phyloP scores from a whole-genome alignment of 2,329 filamentous ascomycete species.

The Clarireedia paspali region DNA sequence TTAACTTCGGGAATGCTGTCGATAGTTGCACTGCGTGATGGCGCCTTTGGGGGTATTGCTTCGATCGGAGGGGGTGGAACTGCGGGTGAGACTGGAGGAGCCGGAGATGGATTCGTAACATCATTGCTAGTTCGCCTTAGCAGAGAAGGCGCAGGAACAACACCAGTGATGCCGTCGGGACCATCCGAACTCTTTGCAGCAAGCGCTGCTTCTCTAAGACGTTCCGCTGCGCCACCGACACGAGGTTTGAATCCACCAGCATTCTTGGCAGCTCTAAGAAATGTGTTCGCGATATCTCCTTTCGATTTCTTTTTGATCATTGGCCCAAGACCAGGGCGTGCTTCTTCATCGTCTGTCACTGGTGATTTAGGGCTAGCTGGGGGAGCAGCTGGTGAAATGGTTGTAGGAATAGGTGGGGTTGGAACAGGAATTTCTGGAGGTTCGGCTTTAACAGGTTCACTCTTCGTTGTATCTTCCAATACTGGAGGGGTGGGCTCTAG shows the following conservation, averaged over 20 bases:
- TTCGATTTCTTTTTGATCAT: slow-evolving; percentile 77
- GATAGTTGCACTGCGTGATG: slow-evolving; percentile 21
- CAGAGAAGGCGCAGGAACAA: slow-evolving; percentile 69
- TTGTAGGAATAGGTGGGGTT: slow-evolving; percentile 2
- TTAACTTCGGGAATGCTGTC: slow-evolving; percentile 50
- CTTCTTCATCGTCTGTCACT: slow-evolving; percentile 17
- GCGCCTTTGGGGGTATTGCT: slow-evolving; percentile 10
- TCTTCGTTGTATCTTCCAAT: background rate
- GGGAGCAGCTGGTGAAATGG: slow-evolving; percentile 8
- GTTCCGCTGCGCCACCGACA: slow-evolving; percentile 77
- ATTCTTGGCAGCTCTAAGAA: slow-evolving; percentile 74
- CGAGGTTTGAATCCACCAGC: slow-evolving; percentile 76
- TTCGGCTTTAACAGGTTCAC: background rate
- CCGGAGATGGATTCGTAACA: slow-evolving; percentile 20
- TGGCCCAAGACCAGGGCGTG: slow-evolving; percentile 73
- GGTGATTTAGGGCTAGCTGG: slow-evolving; percentile 5
- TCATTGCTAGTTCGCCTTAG: slow-evolving; percentile 35
- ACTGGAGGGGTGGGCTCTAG: background rate
- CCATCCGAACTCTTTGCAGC: slow-evolving; percentile 54
- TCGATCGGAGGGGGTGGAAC: background rate
- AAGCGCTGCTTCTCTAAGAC: slow-evolving; percentile 43
- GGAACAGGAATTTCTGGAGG: background rate
- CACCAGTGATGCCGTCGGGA: slow-evolving; percentile 82
- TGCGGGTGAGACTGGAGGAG: slow-evolving; percentile 15
- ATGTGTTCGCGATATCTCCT: slow-evolving; percentile 63